phyloP scores from a whole-genome alignment of 441 rosid genomes.

The Corymbia calophylla region DNA sequence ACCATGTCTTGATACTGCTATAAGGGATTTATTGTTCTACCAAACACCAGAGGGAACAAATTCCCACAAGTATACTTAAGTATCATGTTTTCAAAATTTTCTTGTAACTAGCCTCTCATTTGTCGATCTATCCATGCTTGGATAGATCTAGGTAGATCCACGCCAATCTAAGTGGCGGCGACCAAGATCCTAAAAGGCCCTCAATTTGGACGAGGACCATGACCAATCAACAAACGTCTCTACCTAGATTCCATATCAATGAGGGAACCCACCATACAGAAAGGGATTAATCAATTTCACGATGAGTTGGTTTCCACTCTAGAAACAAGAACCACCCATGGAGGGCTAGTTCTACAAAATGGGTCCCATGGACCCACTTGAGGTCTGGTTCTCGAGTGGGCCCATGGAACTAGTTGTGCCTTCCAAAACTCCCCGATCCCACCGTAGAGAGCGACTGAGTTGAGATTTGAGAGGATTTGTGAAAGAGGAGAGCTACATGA shows the following conservation, averaged over 20 bases:
- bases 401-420: background rate
- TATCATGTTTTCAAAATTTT: background rate
- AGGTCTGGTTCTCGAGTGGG: background rate
- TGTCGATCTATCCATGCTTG: background rate
- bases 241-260: background rate
- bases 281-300: background rate
- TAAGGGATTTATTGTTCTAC: background rate
- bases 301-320: background rate
- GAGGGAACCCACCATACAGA: background rate
- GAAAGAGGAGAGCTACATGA: background rate
- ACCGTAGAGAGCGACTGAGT: accelerated
- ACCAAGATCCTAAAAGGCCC: accelerated
- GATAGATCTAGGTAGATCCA: background rate
- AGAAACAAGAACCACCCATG: background rate
- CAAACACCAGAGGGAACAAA: background rate
- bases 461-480: background rate
- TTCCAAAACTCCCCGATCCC: background rate
- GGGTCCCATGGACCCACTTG: background rate
- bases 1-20: background rate
- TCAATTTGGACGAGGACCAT: background rate
- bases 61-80: background rate
- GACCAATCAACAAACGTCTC: background rate
- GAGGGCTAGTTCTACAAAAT: background rate
- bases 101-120: background rate
- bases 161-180: background rate